Conservation (phyloP, 306 rosid genomes). For the Echinosophora koreensis region DNA sequence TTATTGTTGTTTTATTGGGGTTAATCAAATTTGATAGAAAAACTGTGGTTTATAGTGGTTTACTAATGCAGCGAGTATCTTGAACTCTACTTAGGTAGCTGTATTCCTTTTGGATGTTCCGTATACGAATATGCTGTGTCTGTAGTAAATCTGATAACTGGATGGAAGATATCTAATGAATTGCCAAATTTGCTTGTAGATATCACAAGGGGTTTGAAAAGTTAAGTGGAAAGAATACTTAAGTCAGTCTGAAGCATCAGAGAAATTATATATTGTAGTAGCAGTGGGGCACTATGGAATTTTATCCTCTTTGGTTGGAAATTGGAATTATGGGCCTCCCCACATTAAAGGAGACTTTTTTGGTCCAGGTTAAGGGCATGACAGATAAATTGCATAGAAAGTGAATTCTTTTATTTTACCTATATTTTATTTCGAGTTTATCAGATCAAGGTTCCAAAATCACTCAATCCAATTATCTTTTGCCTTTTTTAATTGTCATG, state of each 20-base stretch:
- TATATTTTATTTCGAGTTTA: neutral
- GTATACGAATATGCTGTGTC: neutral
- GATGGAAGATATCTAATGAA: neutral
- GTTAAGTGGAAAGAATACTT: neutral
- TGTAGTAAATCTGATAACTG: neutral
- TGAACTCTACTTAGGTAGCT: neutral
- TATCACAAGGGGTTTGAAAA: neutral
- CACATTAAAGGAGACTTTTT: neutral
- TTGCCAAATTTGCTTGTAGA: neutral
- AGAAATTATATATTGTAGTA: neutral
- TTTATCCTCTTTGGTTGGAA: neutral
- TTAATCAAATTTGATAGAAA: neutral
- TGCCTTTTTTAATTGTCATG: neutral
- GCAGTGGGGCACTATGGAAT: neutral
- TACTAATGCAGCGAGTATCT: neutral
- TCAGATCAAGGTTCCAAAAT: neutral
- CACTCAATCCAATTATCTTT: neutral
- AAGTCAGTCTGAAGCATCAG: neutral
- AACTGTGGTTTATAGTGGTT: neutral
- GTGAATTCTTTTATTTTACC: neutral
- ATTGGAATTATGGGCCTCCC: neutral
- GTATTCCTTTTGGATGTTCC: neutral
- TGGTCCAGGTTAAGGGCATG: neutral
- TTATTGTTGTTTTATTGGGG: neutral
- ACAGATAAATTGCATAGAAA: neutral